Conservation (phyloP, 2,329 filamentous ascomycete genomes). For the Sarocladium kiliense region DNA sequence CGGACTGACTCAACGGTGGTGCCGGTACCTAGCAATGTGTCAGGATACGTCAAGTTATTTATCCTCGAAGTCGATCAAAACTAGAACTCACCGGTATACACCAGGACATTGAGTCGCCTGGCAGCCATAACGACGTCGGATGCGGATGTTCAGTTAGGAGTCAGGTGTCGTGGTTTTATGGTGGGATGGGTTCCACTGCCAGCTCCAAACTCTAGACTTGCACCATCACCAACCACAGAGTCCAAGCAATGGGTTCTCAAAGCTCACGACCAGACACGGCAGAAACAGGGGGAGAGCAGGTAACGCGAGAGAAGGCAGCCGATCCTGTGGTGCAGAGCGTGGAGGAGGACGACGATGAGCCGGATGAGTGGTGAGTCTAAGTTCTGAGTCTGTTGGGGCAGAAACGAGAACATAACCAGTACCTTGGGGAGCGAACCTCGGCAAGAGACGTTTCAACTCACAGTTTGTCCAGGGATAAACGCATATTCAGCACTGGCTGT, state of each 20-base stretch:
- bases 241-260: conserved; percentile 12
- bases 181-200: neutral
- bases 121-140: conserved; percentile 47
- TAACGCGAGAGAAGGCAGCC: conserved; percentile 1
- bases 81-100: conserved; percentile 69
- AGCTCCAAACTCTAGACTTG: neutral
- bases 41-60: neutral
- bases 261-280: conserved; percentile 9
- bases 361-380: conserved; percentile 79
- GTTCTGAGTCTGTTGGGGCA: neutral
- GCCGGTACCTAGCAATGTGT: conserved; percentile 60
- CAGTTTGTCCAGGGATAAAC: conserved; percentile 70
- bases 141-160: conserved; percentile 6
- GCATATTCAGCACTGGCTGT: conserved; percentile 95
- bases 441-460: neutral
- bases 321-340: conserved; percentile 20
- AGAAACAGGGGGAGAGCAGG: conserved; percentile 9
- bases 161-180: too few relatives aligned
- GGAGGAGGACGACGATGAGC: conserved; percentile 66
- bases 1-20: conserved; percentile 83
- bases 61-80: neutral
- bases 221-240: conserved; percentile 1
- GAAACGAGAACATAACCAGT: neutral
- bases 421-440: neutral
- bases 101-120: conserved; percentile 80